phyloP scores from a whole-genome alignment of 2,329 filamentous ascomycete species.

The Didymella glomerata region DNA sequence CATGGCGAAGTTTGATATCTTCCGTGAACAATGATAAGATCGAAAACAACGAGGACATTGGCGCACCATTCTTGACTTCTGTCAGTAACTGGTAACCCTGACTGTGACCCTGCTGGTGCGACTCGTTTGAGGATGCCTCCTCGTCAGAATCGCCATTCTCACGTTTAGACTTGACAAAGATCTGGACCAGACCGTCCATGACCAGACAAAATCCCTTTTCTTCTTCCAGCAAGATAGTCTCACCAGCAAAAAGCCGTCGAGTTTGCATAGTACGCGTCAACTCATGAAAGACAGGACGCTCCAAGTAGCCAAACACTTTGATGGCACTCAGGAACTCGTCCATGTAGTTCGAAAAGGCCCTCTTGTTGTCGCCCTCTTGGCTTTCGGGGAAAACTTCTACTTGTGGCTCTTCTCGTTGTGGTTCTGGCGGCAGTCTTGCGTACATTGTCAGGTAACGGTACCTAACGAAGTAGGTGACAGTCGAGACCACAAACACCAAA shows the following conservation, averaged over 20 bases:
- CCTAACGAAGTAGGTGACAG: constrained; percentile 88
- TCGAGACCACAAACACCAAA: constrained; percentile 78
- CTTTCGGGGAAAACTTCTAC: constrained; percentile 94
- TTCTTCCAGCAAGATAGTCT: constrained; percentile 93
- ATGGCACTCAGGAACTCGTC: constrained; percentile 98
- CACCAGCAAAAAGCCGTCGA: constrained; percentile 91
- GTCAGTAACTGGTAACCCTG: constrained; percentile 95
- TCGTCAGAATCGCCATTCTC: constrained; percentile 59
- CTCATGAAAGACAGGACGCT: constrained; percentile 96
- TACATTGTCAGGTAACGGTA: constrained; percentile 99
- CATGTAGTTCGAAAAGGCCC: constrained; percentile 92
- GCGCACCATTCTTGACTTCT: constrained; percentile 95
- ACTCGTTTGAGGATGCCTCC: constrained; percentile 58
- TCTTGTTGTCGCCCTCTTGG: constrained; percentile 87
- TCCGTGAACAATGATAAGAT: constrained; percentile 97
- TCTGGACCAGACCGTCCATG: constrained; percentile 94
- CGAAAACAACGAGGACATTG: constrained; percentile 98
- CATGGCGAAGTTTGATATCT: constrained; percentile 80
- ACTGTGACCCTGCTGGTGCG: constrained; percentile 68
- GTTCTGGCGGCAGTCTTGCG: constrained; percentile 88
- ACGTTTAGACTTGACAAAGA: constrained; percentile 89
- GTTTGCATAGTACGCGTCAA: constrained; percentile 98
- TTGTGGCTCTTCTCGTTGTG: constrained; percentile 93
- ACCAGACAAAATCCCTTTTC: constrained; percentile 98
- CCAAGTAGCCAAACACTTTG: constrained; percentile 97